Base-by-base conservation (phyloP, 2,329 filamentous ascomycete species). In the Arthrobotrys entomopaga region DNA sequence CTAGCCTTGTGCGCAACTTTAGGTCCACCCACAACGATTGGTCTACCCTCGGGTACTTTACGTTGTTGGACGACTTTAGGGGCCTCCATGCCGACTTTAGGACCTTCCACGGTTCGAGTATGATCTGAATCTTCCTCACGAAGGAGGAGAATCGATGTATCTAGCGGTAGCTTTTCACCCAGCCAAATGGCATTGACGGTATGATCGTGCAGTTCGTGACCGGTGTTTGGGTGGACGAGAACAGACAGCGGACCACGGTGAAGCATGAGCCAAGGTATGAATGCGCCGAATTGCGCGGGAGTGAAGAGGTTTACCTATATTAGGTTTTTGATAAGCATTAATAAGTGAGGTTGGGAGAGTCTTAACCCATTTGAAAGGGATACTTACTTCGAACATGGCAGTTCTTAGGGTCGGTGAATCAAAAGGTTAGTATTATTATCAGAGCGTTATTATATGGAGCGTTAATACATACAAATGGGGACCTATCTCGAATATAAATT, bases 281-380 rank as follows among this genome's bases (percentile, higher is more conserved):
- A 96, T 0, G 93, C 93, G 0, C 93, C 93, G 79, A 97, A 97
- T 81, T 97, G 91, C 2, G 88, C 89, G 0, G 93, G 93, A 0
- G 89, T 92, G 81, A 94, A 92, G 19, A 97, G 52, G 78, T 96
- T 96, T 52, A 97, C 24, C 65, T 75, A 50, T n/a, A n/a, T 20
- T 19, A 2, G 5, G 3, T 34, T 63, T 58, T 40, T 38, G 20
- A n/a, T 46, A 46, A 24, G 46, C 6, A 34, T 34, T 34, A 34
- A 29, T 40, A 13, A 8, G 24, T 48, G 24, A 50, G 29, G 24
- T 19, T 11, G 16, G 16, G n/a, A 10, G 48, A 16, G 11, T 3
- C 13, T 16, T 53, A 7, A 57, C 10, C 29, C n/a, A n/a, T 53
- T 11, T 16, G 7, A 13, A 22, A 48, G 19, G 26, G 26, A 11